Base-by-base conservation (phyloP, 108 stramenopile species). In the Fragilaria crotonensis region DNA sequence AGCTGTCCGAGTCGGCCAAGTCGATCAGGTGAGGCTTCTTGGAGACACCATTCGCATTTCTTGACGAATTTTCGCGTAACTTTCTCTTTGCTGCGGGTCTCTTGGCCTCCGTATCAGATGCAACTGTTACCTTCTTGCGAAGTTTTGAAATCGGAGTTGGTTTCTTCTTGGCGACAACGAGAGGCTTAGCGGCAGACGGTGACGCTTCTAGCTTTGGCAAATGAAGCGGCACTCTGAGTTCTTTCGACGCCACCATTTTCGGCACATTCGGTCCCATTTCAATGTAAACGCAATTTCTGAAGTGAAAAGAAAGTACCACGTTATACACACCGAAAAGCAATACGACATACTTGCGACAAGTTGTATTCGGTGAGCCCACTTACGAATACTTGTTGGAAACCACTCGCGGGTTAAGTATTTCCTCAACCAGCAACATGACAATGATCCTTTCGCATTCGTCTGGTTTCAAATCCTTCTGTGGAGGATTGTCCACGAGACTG, bases 401-500 rank as follows among this genome's bases (percentile, higher is more conserved):
- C 5, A 79, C 63, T 9, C 70, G 57, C 4, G 74, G 66, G 9
- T 72, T 55, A 25, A 91, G 62, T 2, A 88, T 67, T 45, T 69
- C 59, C 19, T 84, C 68, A 1, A 87, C 30, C 32, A 89, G 30
- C 2, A 84, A 56, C 7, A 61, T 46, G 27, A 80, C 64, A 28
- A 84, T 57, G 19, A 85, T 58, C 30, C 79, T 55, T 63, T 77
- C 75, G 30, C 81, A 80, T 58, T 87, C 90, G 25, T 79, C 79
- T 47, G 70, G 70, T n/a, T 64, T 70, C 5, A 92, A 66, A 47
- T 88, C 86, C 47, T 69, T 78, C 0, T 50, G 63, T 2, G 85
- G 90, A 31, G 87, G 81, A 60, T 86, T 81, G 1, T 78, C 68
- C 60, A 76, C 66, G 19, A 92, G 69, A 53, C 68, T 73, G 59